A percentile compares a stretch with the other conserved stretches of the same genome.
phyloP scores from a whole-genome alignment of 2,329 filamentous ascomycete genomes.

The Penicillium sp. region DNA sequence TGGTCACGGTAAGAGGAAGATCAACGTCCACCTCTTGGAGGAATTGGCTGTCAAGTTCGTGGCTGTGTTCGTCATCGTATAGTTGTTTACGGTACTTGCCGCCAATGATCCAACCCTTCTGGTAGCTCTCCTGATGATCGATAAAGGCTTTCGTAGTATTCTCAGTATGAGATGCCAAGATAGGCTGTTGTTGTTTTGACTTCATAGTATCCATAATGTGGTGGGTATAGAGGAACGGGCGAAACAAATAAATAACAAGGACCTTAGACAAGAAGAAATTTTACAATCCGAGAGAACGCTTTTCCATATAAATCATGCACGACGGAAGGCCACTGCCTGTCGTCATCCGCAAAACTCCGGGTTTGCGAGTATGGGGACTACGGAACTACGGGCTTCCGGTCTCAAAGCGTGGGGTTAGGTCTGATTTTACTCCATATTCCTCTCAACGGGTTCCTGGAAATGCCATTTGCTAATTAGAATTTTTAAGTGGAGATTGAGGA shows the following conservation, averaged over 20 bases:
- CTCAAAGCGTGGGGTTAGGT: slow-evolving; percentile 9
- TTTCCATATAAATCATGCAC: slow-evolving; percentile 4
- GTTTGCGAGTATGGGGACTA: slow-evolving; percentile 16
- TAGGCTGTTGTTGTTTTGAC: slow-evolving; percentile 20
- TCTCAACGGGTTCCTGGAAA: slow-evolving; percentile 3
- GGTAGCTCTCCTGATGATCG: slow-evolving; percentile 7
- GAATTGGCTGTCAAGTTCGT: slow-evolving; percentile 15
- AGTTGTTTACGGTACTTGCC: slow-evolving; percentile 26
- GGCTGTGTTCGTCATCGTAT: slow-evolving; percentile 16
- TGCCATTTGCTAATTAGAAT: slow-evolving; percentile 2
- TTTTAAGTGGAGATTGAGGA: background rate
- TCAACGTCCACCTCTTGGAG: slow-evolving; percentile 45
- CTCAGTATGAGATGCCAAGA: slow-evolving; percentile 24
- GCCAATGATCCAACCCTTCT: slow-evolving; percentile 24
- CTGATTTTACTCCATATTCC: slow-evolving; percentile 3
- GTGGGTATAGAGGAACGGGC: background rate
- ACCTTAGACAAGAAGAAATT: background rate
- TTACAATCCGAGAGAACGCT: background rate
- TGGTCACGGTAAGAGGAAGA: slow-evolving; percentile 47
- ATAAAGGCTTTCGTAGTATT: slow-evolving; percentile 12
- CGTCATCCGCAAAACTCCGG: slow-evolving; percentile 21
- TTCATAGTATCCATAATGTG: slow-evolving; percentile 17
- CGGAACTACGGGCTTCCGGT: slow-evolving; percentile 7
- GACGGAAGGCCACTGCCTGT: slow-evolving; percentile 2
- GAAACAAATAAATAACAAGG: background rate